Evolutionary conservation across 352 stramenopile genomes (phyloP), one percentile per base, ranked within the genome.

Genomic region (Pythium brachiatum): DNA sequence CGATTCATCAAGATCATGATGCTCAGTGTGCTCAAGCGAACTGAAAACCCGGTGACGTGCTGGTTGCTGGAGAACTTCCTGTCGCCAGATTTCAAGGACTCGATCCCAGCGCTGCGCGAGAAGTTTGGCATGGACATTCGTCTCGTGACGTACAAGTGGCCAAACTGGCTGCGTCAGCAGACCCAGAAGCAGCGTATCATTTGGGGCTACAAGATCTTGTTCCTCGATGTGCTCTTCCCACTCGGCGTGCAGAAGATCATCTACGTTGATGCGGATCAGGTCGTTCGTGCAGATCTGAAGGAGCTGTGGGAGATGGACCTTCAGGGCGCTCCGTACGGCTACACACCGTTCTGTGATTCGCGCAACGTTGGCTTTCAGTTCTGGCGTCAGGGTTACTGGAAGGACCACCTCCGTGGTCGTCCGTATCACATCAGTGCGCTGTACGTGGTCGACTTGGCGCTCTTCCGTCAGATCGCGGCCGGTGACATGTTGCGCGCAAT

Each of bases 201-300:
- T 68, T 99, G 98, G 98, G 98, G 97, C 16, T 99, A 99, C 86
- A 99, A 99, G 81, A 99, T 99, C 73, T 81, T 99, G 0, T 99
- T 99, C 73, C 73, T 99, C 23, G 98, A 99, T 74, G 97, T 99
- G 36, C 76, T 99, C 2, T 99, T 99, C 72, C 98, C 98, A 15
- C 83, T 99, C 7, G 85, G 95, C 61, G 92, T 99, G 20, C 95
- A 99, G 69, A 99, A 99, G 77, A 98, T 99, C 53, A 98, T 98
- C 59, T 99, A 99, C 75, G 97, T 99, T 29, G 97, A 99, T 73
- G 96, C 97, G 1, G 97, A 99, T 72, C 97, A 99, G 85, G 97
- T 99, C 16, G 87, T 99, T 13, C 92, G 97, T 58, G 94, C 95
- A 18, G 97, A 99, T 66, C 74, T 99, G 44, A 98, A 97, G 64